Percentiles rank a stretch among this genome's conserved stretches.
Evolutionary conservation across 2,329 filamentous ascomycete genomes (phyloP).

Genomic region (Helminthosporium solani): DNA sequence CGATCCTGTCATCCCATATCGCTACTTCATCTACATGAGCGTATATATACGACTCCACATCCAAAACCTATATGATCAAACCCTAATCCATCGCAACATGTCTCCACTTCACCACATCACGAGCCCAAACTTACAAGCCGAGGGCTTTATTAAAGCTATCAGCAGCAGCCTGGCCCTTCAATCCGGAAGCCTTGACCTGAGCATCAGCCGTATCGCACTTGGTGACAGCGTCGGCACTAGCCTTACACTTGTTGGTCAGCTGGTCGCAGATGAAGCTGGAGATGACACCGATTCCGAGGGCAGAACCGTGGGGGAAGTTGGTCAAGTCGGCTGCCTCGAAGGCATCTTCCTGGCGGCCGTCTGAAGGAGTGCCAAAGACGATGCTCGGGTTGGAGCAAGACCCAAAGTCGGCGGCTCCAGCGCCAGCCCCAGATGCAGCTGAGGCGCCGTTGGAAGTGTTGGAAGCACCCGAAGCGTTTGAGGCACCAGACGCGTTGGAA

Average conservation of each 20-base stretch:
- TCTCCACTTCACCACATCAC: background rate
- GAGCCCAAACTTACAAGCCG: constrained; percentile 15
- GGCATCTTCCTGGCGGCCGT: constrained; percentile 49
- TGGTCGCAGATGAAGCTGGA: constrained; percentile 52
- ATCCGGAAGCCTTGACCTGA: constrained; percentile 15
- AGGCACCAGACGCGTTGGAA: background rate
- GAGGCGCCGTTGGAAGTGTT: constrained; percentile 1
- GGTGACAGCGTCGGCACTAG: constrained; percentile 19
- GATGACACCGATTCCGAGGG: constrained; percentile 51
- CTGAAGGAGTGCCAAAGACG: constrained; percentile 51
- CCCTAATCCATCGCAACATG: background rate
- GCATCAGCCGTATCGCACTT: constrained; percentile 23
- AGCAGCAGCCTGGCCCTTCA: constrained; percentile 27
- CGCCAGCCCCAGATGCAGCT: background rate
- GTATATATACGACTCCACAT: background rate
- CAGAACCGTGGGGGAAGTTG: constrained; percentile 56
- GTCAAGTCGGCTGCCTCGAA: constrained; percentile 47
- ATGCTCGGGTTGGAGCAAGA: constrained; percentile 52
- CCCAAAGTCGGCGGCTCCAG: constrained; percentile 44
- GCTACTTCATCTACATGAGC: background rate
- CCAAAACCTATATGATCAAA: background rate
- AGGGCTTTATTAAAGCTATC: constrained; percentile 32
- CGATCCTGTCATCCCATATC: background rate
- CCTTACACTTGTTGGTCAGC: constrained; percentile 35
- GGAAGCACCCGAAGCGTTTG: constrained; percentile 15